A percentile compares a stretch with the other conserved stretches of the same genome.
These are phyloP conservation scores for Tuber brumale DNA, from an alignment of 495 filamentous ascomycete genomes.

Conservation along the genomic window DNA sequence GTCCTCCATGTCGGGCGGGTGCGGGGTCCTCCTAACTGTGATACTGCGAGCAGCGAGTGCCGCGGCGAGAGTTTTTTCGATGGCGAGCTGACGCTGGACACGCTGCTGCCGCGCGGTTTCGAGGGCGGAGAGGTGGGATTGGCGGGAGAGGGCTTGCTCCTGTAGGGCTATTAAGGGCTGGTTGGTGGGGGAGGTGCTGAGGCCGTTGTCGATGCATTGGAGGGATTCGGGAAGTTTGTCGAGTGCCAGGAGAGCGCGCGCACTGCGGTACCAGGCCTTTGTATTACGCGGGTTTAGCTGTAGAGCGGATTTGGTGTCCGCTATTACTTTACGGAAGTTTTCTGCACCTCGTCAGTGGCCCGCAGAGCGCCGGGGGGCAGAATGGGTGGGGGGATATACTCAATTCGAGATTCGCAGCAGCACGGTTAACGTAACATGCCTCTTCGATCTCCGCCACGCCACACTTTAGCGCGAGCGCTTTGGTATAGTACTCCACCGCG, in stretches of 20 bases:
- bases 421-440: constrained; percentile 74
- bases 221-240: constrained; percentile 66
- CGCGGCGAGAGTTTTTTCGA: constrained; percentile 55
- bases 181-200: constrained; percentile 60
- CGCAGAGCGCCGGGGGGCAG: neutral
- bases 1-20: constrained; percentile 80
- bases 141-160: constrained; percentile 52
- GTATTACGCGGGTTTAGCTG: constrained; percentile 68
- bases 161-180: constrained; percentile 26
- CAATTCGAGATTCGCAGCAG: constrained; percentile 73
- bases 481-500: constrained; percentile 85
- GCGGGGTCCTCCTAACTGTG: constrained; percentile 55
- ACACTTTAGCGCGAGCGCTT: constrained; percentile 53
- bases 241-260: constrained; percentile 65
- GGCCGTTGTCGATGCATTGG: constrained; percentile 64
- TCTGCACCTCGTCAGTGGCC: constrained; percentile 43
- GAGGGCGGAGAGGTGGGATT: constrained; percentile 45
- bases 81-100: constrained; percentile 47
- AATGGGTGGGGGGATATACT: constrained; percentile 47
- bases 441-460: constrained; percentile 40
- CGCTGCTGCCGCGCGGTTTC: constrained; percentile 47
- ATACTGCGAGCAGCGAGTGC: constrained; percentile 74
- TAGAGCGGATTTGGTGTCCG: constrained; percentile 74
- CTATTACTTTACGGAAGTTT: constrained; percentile 61
- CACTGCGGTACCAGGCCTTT: constrained; percentile 84